A percentile compares a stretch with the other conserved stretches of the same genome.
Evolutionary conservation across 1,284 basidiomycete species (phyloP).

Genomic region (Melampsora larici-populina): DNA sequence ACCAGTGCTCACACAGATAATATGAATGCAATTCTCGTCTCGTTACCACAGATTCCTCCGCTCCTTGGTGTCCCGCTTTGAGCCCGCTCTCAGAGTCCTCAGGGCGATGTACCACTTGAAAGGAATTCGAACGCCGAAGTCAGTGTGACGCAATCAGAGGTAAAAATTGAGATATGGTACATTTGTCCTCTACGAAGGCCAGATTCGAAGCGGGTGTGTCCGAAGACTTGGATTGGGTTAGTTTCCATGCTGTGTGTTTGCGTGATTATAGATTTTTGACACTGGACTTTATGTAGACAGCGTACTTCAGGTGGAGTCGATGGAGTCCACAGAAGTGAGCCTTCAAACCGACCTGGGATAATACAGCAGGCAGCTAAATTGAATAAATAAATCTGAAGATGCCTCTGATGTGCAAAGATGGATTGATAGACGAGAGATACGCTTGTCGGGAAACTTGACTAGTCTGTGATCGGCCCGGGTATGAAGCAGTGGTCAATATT

Average conservation of each 20-base stretch:
- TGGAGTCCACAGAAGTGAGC: no score
- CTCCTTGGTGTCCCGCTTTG: not conserved
- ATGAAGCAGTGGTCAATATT: no score
- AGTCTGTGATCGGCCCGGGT: no score
- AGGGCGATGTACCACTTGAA: not conserved
- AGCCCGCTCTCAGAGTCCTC: not conserved
- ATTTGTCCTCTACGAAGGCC: not conserved
- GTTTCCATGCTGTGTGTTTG: not conserved
- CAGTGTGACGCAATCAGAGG: not conserved
- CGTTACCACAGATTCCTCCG: constrained; percentile 3
- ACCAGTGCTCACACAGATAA: not conserved
- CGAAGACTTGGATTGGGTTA: not conserved
- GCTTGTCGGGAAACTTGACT: no score
- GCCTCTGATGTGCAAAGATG: no score
- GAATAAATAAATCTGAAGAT: no score
- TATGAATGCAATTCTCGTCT: not conserved
- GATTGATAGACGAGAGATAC: no score
- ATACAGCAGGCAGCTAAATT: no score
- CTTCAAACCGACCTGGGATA: no score
- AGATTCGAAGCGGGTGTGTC: not conserved
- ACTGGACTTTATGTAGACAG: no score
- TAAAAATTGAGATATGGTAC: not conserved
- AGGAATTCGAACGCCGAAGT: not conserved
- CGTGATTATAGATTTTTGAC: no score
- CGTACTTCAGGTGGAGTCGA: no score